Percentiles rank a stretch among this genome's conserved stretches.
Conservation (phyloP, 305 asterid species). For the Euphrasia arctica region DNA sequence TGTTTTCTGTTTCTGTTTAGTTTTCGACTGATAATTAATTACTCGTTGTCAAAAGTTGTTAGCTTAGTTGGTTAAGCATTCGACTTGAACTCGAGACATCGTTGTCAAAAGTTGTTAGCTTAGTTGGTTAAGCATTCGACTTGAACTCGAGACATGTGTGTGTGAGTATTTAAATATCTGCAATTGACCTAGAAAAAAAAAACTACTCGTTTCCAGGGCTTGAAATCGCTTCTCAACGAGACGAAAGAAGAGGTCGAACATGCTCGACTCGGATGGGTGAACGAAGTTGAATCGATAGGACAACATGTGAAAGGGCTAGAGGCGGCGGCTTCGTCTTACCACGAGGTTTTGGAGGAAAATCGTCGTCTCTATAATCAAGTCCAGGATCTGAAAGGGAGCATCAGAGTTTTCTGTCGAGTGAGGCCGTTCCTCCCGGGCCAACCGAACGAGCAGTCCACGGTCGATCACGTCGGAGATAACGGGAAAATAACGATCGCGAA, state of each 20-base stretch:
- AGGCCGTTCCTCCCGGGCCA: constrained; percentile 71
- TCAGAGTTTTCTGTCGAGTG: constrained; percentile 88
- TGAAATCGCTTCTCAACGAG: constrained; percentile 52
- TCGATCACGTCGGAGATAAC: constrained; percentile 88
- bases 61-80: too few species aligned
- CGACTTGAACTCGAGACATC: too few species aligned
- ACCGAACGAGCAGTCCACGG: constrained; percentile 61
- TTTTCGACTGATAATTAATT: too few species aligned
- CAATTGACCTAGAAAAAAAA: too few species aligned
- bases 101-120: too few species aligned
- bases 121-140: too few species aligned
- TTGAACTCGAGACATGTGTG: too few species aligned
- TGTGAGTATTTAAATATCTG: too few species aligned
- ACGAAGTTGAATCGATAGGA: constrained; percentile 60
- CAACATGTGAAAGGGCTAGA: constrained; percentile 70
- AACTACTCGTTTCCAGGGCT: constrained; percentile 44
- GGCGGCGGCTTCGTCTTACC: constrained; percentile 70
- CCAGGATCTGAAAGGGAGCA: constrained; percentile 90
- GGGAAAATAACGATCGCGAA: constrained; percentile 88
- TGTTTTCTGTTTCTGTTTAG: too few species aligned
- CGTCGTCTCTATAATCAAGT: constrained; percentile 88
- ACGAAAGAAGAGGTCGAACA: constrained; percentile 54
- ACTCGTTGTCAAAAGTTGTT: too few species aligned
- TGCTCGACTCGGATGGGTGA: constrained; percentile 57
- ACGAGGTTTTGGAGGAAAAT: constrained; percentile 83